Evolutionary conservation across 2,329 filamentous ascomycete genomes (phyloP), one percentile per base, ranked within the genome.

Genomic region (Fusarium sp.): DNA sequence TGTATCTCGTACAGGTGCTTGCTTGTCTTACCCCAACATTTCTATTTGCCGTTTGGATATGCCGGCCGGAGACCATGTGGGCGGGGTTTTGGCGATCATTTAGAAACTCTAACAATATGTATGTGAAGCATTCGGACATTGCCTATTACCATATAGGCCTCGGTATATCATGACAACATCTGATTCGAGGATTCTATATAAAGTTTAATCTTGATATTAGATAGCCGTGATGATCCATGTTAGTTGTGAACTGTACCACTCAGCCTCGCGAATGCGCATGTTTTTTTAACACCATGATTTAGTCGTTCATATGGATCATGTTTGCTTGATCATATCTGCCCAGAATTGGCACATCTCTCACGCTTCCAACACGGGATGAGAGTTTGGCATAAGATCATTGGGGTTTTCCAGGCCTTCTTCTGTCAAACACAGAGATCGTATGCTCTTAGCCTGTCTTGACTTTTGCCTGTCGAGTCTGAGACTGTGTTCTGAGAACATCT

Each of bases 61-160:
- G 52, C 54, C 54, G 54, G 32, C 31, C 32, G 45, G 53, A 35
- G 53, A n/a, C 37, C 4, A 58, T 58, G 53, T 38, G 53, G 54
- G 31, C 31, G 31, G 31, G 31, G 31, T 33, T 33, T n/a, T 33
- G 31, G 13, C 13, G 13, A 33, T 33, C 31, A 33, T 6, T 33
- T n/a, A 13, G 31, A 32, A 27, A 10, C 11, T 13, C 27, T 9
- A 29, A 10, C 9, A 29, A 9, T 29, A 25, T 25, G 6, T 8
- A 25, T 25, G 4, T 13, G 31, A n/a, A 33, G 31, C 31, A 13
- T 13, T n/a, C 31, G 6, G 6, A 19, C 19, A 4, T 19, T 19
- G 19, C 19, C 14, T 14, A n/a, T n/a, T 33, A 6, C 31, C 13
- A 33, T 14, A 13, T 9, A 29, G 9, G 27, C 27, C 27, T 29